Percentiles rank a stretch among this genome's conserved stretches.
phyloP scores from a whole-genome alignment of 805 yeast genomes.

The Candida maris region DNA sequence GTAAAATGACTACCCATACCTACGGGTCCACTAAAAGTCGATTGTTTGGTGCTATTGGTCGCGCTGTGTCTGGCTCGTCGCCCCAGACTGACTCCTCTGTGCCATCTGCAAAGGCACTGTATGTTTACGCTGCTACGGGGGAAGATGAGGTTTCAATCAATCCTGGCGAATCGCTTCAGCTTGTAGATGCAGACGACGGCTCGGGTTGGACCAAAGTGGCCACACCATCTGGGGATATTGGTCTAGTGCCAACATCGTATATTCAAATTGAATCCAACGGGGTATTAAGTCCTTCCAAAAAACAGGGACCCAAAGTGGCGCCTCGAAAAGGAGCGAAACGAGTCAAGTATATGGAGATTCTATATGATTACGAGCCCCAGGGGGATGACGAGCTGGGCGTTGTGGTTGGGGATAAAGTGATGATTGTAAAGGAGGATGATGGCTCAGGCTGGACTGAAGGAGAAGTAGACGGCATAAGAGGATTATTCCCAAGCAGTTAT shows the following conservation, averaged over 20 bases:
- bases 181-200: constrained; percentile 74
- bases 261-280: constrained; percentile 40
- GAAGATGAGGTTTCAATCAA: constrained; percentile 66
- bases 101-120: constrained; percentile 46
- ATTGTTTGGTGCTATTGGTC: constrained; percentile 25
- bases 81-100: constrained; percentile 4
- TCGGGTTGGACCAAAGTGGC: constrained; percentile 84
- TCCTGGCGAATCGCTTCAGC: constrained; percentile 57
- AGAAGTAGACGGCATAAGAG: constrained; percentile 60
- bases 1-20: constrained; percentile 24
- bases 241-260: constrained; percentile 85
- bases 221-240: constrained; percentile 46
- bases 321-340: constrained; percentile 72
- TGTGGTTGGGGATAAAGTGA: constrained; percentile 66
- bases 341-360: constrained; percentile 59
- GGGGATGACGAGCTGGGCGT: constrained; percentile 79
- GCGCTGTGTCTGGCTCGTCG: constrained; percentile 11
- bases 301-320: constrained; percentile 67
- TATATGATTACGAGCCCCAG: constrained; percentile 72
- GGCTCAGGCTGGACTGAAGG: constrained; percentile 97
- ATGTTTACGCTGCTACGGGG: constrained; percentile 63
- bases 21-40: constrained; percentile 23
- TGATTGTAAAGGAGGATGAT: constrained; percentile 64
- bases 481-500: constrained; percentile 79
- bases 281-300: constrained; percentile 25